Base-by-base conservation (phyloP, 208 protist genomes). In the Leishmania guyanensis region DNA sequence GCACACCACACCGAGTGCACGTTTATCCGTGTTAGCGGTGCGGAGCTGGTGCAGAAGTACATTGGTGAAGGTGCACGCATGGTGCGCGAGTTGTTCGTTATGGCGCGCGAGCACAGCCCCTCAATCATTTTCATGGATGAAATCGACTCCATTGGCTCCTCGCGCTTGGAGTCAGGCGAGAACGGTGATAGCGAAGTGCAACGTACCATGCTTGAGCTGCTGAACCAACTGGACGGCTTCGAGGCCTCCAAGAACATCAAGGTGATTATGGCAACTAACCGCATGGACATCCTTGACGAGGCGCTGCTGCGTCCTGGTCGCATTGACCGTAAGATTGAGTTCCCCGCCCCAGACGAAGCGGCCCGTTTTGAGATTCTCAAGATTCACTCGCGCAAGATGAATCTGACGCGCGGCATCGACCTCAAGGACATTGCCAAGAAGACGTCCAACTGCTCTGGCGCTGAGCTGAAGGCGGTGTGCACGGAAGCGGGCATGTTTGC, bases 111-210 rank as follows among this genome's bases (percentile, higher is more conserved):
- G 89, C 98, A 99, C 87, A 98, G 99, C 62, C 99, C 99, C 10
- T 99, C 99, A 5, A 99, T 99, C 85, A 99, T 99, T 83, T 99
- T 99, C 89, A 99, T 99, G 99, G 99, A 99, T 88, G 99, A 99
- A 86, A 99, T 99, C 85, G 99, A 99, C 91, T 99, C 97, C 8
- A 99, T 99, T 86, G 99, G 99, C 79, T 97, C 95, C 14, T 87
- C 92, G 9, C 95, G 99, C 51, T 88, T 98, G 22, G 97, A 99
- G 69, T 94, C 91, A 0, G 90, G 91, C 20, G 94, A 96, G 73
- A 88, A 93, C 79, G 94, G 94, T 48, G 99, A 99, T 85, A 98
- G 89, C 65, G 98, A 99, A 92, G 99, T 99, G 75, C 99, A 99
- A 92, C 96, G 99, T 53, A 99, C 99, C n/a, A 99, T 99, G 99